phyloP scores from a whole-genome alignment of 148 eudicot genomes.

The Rhododendron vialii region DNA sequence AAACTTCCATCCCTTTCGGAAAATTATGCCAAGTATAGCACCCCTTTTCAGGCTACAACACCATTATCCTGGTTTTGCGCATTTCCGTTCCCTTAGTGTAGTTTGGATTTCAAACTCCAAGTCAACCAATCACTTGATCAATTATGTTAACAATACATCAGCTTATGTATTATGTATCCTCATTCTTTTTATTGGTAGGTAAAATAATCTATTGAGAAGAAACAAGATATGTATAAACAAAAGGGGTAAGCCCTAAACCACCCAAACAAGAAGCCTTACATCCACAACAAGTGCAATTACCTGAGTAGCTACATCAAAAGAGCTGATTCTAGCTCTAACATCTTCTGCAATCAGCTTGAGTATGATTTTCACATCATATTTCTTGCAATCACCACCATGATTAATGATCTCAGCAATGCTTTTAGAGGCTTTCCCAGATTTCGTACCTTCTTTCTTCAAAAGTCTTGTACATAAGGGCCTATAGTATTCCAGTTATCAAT shows the following conservation, averaged over 20 bases:
- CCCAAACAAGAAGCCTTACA: neutral
- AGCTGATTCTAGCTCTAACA: neutral
- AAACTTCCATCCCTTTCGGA: neutral
- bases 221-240: neutral
- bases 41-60: neutral
- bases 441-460: neutral
- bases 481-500: neutral
- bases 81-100: neutral
- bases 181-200: neutral
- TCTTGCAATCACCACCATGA: neutral
- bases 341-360: neutral
- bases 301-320: neutral
- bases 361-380: neutral
- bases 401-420: neutral
- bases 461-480: neutral
- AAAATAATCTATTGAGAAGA: neutral
- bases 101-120: neutral
- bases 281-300: neutral
- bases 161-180: neutral
- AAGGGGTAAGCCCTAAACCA: neutral
- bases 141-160: neutral
- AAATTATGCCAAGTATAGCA: neutral
- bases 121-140: neutral
- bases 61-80: neutral
- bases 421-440: neutral